Base-by-base conservation (phyloP, 73 alveolate genomes). In the Breviolum minutum region DNA sequence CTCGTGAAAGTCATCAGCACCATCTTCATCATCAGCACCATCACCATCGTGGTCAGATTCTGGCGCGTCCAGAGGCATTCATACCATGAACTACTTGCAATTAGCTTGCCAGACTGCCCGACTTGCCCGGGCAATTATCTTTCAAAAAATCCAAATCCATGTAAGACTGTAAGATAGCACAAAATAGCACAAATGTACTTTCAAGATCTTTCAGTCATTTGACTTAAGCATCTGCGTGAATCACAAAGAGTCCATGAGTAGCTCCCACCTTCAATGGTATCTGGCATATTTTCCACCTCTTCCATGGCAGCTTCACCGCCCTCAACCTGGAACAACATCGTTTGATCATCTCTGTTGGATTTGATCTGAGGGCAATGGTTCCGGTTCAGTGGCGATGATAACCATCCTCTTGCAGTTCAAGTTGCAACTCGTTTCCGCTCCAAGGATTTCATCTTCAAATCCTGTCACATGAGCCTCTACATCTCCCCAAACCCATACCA, bases 1-100 rank as follows among this genome's bases (percentile, higher is more conserved):
- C 95, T 88, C 95, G 29, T 73, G 70, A 54, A 88, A 30, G 60
- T 69, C 95, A 26, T 81, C 90, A 30, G 10, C 90, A 17, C 19
- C 90, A 11, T 48, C 90, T 16, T 32, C 63, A 20, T 30, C 87
- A 22, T 30, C 87, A 27, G 14, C 87, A 12, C 13, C 63, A 27
- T 87, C 73, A 60, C 54, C 54, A 40, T 68, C 85, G 30, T 27
- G 32, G 54, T 64, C 80, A 29, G 91, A 60, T 14, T 26, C 66
- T 40, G 91, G 71, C 48, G 54, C 54, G 54, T 40, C 54, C 54
- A 40, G 54, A 40, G 54, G 54, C 54, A 40, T 40, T 40, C 54
- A 40, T 40, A 40, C 54, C 54, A 40, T 40, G 3, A 40, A 40
- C 3, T 40, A 40, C 0, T 40, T 40, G 54, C 54, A 40, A 40